phyloP scores from a whole-genome alignment of 805 yeast species.

The Clavispora vitiphila region DNA sequence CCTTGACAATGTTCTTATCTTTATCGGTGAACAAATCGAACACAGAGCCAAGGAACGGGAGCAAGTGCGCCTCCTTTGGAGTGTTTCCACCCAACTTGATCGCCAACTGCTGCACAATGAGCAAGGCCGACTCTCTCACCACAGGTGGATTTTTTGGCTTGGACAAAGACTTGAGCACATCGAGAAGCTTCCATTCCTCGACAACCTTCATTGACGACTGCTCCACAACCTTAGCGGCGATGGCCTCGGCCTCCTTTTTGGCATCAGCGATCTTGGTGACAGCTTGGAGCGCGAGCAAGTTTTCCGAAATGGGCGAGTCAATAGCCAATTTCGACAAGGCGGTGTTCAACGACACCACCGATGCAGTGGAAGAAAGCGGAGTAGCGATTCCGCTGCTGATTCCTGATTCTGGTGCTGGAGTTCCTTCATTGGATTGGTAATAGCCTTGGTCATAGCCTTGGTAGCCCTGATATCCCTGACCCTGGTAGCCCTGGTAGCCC shows the following conservation, averaged over 20 bases:
- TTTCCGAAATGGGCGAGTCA: conserved; percentile 60
- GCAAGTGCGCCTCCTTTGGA: conserved; percentile 71
- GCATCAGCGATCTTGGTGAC: conserved; percentile 52
- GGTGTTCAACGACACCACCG: conserved; percentile 66
- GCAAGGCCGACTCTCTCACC: conserved; percentile 71
- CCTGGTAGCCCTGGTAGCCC: conserved; percentile 9
- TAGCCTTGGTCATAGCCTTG: not conserved
- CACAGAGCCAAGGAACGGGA: conserved; percentile 57
- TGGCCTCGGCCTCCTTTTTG: conserved; percentile 47
- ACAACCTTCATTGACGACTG: conserved; percentile 43
- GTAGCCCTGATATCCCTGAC: conserved; percentile 6
- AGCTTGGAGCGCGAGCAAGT: conserved; percentile 46
- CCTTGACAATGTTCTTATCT: conserved; percentile 78
- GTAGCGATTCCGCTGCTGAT: conserved; percentile 35
- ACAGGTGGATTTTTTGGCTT: conserved; percentile 72
- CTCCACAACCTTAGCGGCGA: conserved; percentile 44
- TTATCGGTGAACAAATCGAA: conserved; percentile 79
- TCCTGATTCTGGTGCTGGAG: conserved; percentile 12
- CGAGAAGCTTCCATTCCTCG: conserved; percentile 60
- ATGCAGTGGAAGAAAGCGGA: conserved; percentile 53
- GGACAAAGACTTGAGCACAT: conserved; percentile 57
- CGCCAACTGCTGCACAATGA: conserved; percentile 55
- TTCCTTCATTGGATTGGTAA: conserved; percentile 6
- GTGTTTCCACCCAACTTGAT: conserved; percentile 60
- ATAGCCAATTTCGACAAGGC: conserved; percentile 59